Evolutionary conservation across 1,284 basidiomycete genomes (phyloP), one percentile per base, ranked within the genome.

Genomic region (Xerocomus amazonicus): DNA sequence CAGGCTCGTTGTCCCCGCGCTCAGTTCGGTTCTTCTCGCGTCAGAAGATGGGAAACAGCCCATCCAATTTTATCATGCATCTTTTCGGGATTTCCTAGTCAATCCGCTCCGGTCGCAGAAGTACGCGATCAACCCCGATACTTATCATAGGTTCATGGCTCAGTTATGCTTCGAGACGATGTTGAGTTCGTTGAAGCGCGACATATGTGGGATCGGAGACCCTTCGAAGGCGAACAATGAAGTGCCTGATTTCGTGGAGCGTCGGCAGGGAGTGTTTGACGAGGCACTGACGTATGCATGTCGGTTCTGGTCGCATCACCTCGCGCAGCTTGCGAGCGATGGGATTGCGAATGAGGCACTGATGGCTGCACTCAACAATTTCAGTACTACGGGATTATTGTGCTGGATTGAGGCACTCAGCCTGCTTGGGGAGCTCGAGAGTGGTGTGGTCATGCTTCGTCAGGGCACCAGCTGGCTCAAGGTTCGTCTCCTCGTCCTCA

Each of bases 51-150:
- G 51, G 16, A 43, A 51, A 40, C 59, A 56, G 4, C 52, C 57
- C 0, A 51, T 61, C 10, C 57, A 59, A 9, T 63, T 63, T 13
- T 61, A 55, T 14, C 60, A 63, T 19, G 54, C 54, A 0, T 63
- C 60, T 3, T 59, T 61, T 26, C 55, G 59, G 3, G 59, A 61
- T 9, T 61, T 61, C 31, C 34, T 61, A 31, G 36, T 45, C 43
- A 47, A 43, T 28, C 54, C 50, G 4, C 51, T 49, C 26, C 52
- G 60, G 8, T 59, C 61, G 0, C 39, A 19, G 17, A 57, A 48
- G n/a, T 57, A 48, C 23, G 29, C 48, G 2, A 53, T 61, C 23
- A 33, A 59, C 14, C 59, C 59, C 6, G 38, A 40, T 12, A 44
- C 27, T 0, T 61, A 59, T 26, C 54, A 61, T 40, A 34, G 51